Evolutionary conservation across 2,329 filamentous ascomycete species (phyloP), one percentile per base, ranked within the genome.

Genomic region (Exophiala bonariae): DNA sequence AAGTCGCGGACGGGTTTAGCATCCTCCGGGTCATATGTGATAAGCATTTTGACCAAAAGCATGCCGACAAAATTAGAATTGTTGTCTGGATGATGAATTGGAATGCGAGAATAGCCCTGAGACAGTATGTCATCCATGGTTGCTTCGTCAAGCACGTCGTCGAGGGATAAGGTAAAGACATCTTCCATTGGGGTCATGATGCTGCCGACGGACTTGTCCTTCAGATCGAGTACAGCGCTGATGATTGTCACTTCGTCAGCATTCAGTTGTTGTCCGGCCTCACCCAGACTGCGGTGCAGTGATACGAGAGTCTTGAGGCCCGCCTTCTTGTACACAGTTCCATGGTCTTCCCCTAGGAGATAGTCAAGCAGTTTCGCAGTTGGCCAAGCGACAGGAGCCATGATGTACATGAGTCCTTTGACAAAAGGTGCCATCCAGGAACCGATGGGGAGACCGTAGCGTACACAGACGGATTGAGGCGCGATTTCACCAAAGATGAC

Each of bases 151-250:
- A 99, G 73, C 2, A 97, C 78, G 3, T 92, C 93, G 62, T 99
- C 91, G 41, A 92, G 87, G n/a, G 90, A 90, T 82, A 99, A 89
- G 52, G 87, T 92, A 65, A 95, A 99, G 39, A 97, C 93, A 64
- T 99, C 91, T 36, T 89, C 84, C 87, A 99, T 97, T 1, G 93
- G 93, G 0, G 95, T 99, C 93, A 99, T 99, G 64, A 99, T 96
- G 63, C 83, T 87, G 35, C 89, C 89, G 5, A 99, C 91, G 0
- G 92, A 79, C 73, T 99, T 99, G 58, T 93, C 91, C 73, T 97
- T 99, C 57, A 99, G 76, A 64, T 99, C 93, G 47, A 99, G 74
- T 11, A 97, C 93, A 30, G 93, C 92, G 57, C 89, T 96, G 68
- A 99, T 99, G 66, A 99, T 99, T 50, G 93, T 97, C 57, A 99